phyloP scores from a whole-genome alignment of 495 filamentous ascomycete species.

The Aspergillus cavernicola region DNA sequence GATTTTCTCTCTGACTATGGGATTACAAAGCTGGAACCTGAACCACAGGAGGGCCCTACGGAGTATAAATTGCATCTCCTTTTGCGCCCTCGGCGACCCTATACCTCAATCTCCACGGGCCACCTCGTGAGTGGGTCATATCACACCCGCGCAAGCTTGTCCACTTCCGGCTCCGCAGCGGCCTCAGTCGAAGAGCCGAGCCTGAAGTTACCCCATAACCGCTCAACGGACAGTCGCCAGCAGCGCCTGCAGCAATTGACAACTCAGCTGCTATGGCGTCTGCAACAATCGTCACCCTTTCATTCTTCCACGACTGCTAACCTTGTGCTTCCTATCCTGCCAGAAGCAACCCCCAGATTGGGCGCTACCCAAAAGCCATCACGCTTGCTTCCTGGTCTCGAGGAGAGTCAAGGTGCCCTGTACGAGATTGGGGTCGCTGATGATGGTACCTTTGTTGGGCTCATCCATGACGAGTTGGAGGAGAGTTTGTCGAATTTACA shows the following conservation, averaged over 20 bases:
- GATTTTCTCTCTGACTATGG: constrained; percentile 61
- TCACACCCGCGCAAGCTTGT: constrained; percentile 42
- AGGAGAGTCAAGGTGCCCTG: constrained; percentile 87
- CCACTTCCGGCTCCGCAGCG: constrained; percentile 14
- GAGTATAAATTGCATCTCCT: constrained; percentile 98
- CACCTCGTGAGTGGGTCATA: constrained; percentile 57
- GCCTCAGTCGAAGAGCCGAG: constrained; percentile 24
- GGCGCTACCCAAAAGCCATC: constrained; percentile 54
- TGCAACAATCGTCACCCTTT: constrained; percentile 92
- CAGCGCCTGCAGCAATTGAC: constrained; percentile 85
- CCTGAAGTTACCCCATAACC: constrained; percentile 25
- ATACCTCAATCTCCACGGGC: constrained; percentile 59
- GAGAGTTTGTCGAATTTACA: constrained; percentile 81
- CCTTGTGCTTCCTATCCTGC: constrained; percentile 68
- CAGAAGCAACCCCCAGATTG: constrained; percentile 55
- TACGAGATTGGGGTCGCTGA: constrained; percentile 97
- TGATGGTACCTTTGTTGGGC: constrained; percentile 84
- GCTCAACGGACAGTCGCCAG: constrained; percentile 57
- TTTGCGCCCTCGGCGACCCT: constrained; percentile 70
- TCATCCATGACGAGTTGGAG: constrained; percentile 87
- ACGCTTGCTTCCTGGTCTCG: constrained; percentile 72
- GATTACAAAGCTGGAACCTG: constrained; percentile 75
- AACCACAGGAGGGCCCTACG: constrained; percentile 89
- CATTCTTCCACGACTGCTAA: constrained; percentile 70
- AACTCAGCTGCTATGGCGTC: constrained; percentile 89